Evolutionary conservation across 2,329 filamentous ascomycete genomes (phyloP), one percentile per base, ranked within the genome.

Genomic region (Paracoccidioides brasiliensis): DNA sequence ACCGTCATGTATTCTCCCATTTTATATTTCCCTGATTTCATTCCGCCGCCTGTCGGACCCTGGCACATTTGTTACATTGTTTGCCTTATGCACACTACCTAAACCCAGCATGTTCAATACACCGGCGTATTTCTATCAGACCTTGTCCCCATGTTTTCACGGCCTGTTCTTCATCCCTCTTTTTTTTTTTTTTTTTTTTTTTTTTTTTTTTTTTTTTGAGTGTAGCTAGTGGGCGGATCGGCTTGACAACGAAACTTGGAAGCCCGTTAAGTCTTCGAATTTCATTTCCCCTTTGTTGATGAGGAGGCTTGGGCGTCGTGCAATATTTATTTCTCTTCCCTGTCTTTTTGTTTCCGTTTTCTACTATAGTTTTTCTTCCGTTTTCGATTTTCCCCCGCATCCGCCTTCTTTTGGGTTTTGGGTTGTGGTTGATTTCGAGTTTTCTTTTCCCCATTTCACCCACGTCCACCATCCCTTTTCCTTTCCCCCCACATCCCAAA

Each of bases 1-100:
- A 73, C 72, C 68, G 60, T 74, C 72, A 73, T 74, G 72, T 74
- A 74, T 64, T 66, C 69, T 69, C 67, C 62, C 53, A 59, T 56
- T 52, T 22, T 54, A 37, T 53, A 44, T 50, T 37, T 45, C 45
- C 35, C 45, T 46, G 53, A 43, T 52, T 54, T 43, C 37, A 8
- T 49, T n/a, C 35, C 33, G 37, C 40, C 42, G 6, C 40, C 12
- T 37, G 33, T 54, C 51, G 30, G 37, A 45, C 46, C 32, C 52
- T 22, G 30, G 38, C 15, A 52, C 38, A 42, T 55, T 46, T 32
- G 40, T 32, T 12, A 38, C 32, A 22, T 28, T 40, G 14, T 37
- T 45, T 7, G 8, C 10, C 8, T 37, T 22, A 3, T 38, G 6
- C 22, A 42, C 35, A 12, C 38, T 52, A 35, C 38, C 37, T 46